Evolutionary conservation across 2,329 filamentous ascomycete genomes (phyloP), one percentile per base, ranked within the genome.

Genomic region (Tolypocladium endophyticum): DNA sequence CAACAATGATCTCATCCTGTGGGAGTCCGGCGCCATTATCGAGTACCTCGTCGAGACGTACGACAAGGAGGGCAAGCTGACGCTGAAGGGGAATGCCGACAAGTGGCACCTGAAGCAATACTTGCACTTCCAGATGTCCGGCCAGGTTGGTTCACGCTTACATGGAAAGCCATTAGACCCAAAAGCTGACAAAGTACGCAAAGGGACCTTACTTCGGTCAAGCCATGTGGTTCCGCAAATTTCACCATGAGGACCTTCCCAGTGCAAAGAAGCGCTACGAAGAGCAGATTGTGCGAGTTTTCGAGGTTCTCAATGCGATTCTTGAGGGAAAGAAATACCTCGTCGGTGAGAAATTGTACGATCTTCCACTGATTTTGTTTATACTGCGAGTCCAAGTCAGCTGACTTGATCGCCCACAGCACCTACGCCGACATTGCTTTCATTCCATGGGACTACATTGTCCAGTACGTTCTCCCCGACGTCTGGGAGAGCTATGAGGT

Each of bases 161-260:
- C 28, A 7, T 43, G 5, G 4, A 28, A 38, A 43, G 9, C 6
- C 28, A 5, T 41, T 33, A 43, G 33, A 11, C n/a, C 23, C 18
- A 16, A 20, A 28, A 30, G 1, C 54, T 56, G 5, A 56, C 54
- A 3, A 11, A 36, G 30, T 20, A 16, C 52, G 2, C 33, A 5
- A 20, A 70, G 64, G 74, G 73, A 0, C 74, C 74, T 2, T 76
- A 76, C 60, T 76, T 64, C 54, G 71, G 72, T 53, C 72, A 70
- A 64, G 64, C 62, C 25, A 60, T 65, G 9, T 74, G 71, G 71
- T 74, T 72, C 61, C 61, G 64, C 60, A 61, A 59, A 4, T 72
- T 55, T 61, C 66, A 72, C 58, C 62, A 61, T 1, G 71, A 71
- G 41, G 60, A 68, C 16, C 58, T 72, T 14, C 67, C 66, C 12